These are phyloP conservation scores for Bimuria novae-zelandiae DNA, from an alignment of 2,329 filamentous ascomycete genomes.

Conservation along the genomic window DNA sequence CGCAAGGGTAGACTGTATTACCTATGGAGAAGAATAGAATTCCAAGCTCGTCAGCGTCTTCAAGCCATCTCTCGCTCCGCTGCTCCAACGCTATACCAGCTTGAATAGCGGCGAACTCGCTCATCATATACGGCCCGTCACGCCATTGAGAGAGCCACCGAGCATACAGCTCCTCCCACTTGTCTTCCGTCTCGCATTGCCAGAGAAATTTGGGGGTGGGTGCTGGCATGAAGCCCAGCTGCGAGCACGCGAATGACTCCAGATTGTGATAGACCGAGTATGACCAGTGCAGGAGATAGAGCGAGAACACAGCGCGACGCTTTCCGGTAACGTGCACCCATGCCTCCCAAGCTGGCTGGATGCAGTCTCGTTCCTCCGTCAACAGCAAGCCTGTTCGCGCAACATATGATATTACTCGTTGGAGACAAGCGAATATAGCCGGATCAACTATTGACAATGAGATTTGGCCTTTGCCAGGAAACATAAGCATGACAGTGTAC, in stretches of 20 bases:
- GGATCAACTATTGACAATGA: slow-evolving; percentile 23
- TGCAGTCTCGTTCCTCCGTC: slow-evolving; percentile 39
- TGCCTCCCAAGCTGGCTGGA: slow-evolving; percentile 40
- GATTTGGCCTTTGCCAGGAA: slow-evolving; percentile 33
- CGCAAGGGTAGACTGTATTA: slow-evolving; percentile 27
- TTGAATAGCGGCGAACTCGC: slow-evolving; percentile 39
- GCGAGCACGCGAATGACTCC: slow-evolving; percentile 42
- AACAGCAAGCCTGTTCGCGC: slow-evolving; percentile 42
- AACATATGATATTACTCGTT: slow-evolving; percentile 38
- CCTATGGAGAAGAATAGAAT: slow-evolving; percentile 47
- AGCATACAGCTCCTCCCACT: slow-evolving; percentile 43
- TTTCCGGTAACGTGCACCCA: slow-evolving; percentile 61
- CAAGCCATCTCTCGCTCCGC: slow-evolving; percentile 47
- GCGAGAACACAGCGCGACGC: slow-evolving; percentile 49
- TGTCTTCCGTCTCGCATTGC: slow-evolving; percentile 37
- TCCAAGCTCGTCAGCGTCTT: slow-evolving; percentile 51
- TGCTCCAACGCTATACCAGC: slow-evolving; percentile 36
- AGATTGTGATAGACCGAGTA: slow-evolving; percentile 45
- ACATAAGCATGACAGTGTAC: slow-evolving; percentile 47
- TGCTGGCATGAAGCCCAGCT: slow-evolving; percentile 47
- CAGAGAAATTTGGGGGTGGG: slow-evolving; percentile 48
- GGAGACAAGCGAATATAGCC: slow-evolving; percentile 37
- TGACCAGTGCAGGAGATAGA: slow-evolving; percentile 48
- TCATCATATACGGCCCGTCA: slow-evolving; percentile 33
- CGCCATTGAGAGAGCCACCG: slow-evolving; percentile 45